Base-by-base conservation (phyloP, 768 basidiomycete genomes). In the Auricularia sp. region DNA sequence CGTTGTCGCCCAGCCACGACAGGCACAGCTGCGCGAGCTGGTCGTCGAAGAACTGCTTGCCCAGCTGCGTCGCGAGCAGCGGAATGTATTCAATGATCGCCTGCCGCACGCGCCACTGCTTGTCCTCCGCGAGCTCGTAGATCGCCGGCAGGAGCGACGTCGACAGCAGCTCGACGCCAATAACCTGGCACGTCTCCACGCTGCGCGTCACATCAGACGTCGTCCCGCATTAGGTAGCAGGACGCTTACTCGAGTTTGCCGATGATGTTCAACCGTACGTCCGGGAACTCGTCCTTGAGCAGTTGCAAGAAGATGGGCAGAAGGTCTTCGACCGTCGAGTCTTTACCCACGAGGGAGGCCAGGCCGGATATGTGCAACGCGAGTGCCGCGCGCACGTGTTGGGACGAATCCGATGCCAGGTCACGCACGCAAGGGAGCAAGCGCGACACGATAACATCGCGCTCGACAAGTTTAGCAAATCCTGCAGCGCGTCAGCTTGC, bases 61-160 rank as follows among this genome's bases (percentile, higher is more conserved):
- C 97, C 65, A 99, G 84, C 74, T 99, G 97, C n/a, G 89, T 94
- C 54, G 97, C 95, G 58, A 99, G 88, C 24, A 98, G 85, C n/a
- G 97, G 97, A 70, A 99, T 91, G 78, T 99, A 98, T 77, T 98
- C 97, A 76, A 99, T 99, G 79, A 99, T 98, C 7, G 97, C 97
- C 76, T 99, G 97, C 70, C 97, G 89, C 21, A 99, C 96, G 35
- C 97, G 90, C 97, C 97, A 99, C 67, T 97, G 97, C 75, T 98
- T 99, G 80, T 99, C 97, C 76, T 98, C 96, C 7, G 97, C 97
- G 39, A 99, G 82, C 73, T 98, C 92, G 67, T 98, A 91, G 69
- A 99, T 98, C 44, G 97, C 97, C 8, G 97, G 97, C 36, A 99
- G 84, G 44, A 99, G 88, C 69, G 92, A 95, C 69, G 95, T 94